Conservation (phyloP, 768 basidiomycete species). For the Lentinula sp. region DNA sequence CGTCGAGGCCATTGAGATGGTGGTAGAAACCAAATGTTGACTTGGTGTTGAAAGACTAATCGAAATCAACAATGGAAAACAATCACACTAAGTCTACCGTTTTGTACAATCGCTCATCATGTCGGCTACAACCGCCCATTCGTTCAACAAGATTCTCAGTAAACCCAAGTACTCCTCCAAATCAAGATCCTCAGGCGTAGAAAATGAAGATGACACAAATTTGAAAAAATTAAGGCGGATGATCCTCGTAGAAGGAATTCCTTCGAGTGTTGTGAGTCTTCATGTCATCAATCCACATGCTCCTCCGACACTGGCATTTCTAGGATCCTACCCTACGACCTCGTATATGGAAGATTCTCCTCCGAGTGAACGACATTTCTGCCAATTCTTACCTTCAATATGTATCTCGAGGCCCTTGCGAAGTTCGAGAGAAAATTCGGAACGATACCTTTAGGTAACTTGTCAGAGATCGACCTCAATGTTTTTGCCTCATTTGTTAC, state of each 20-base stretch:
- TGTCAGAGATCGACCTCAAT: background rate
- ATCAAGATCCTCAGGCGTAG: constrained; percentile 53
- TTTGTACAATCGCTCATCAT: background rate
- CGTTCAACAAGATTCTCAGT: constrained; percentile 76
- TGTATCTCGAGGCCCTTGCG: constrained; percentile 79
- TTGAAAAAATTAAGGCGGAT: constrained; percentile 81
- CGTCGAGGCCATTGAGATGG: constrained; percentile 28
- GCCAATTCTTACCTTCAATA: constrained; percentile 71
- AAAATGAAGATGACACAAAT: constrained; percentile 55
- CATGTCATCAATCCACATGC: too few species aligned
- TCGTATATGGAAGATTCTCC: constrained; percentile 90
- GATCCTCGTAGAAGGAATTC: constrained; percentile 89
- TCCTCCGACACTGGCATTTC: background rate
- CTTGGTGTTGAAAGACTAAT: background rate
- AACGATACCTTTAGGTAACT: constrained; percentile 92
- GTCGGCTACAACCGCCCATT: constrained; percentile 44
- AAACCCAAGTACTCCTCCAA: constrained; percentile 63
- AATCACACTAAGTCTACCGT: background rate
- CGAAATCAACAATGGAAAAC: background rate
- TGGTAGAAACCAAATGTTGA: background rate
- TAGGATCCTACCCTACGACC: constrained; percentile 85
- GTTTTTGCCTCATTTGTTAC: background rate
- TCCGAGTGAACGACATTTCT: constrained; percentile 76
- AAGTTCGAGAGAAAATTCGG: constrained; percentile 86
- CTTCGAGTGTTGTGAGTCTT: constrained; percentile 48